phyloP scores from a whole-genome alignment of 83 land plant species.

The Diphasiastrum complanatum region DNA sequence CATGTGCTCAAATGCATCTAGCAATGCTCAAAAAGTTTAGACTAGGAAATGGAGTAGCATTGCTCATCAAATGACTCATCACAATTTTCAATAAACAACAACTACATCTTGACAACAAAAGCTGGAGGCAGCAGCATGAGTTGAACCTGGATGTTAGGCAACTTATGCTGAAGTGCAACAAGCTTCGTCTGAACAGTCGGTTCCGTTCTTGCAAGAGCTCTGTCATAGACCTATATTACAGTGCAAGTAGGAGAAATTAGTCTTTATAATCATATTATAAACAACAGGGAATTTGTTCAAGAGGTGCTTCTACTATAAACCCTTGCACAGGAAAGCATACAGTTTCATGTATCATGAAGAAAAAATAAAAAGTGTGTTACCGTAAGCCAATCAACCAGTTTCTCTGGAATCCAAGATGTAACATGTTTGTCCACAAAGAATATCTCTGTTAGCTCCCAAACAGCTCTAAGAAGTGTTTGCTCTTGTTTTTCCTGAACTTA shows the following conservation, averaged over 20 bases:
- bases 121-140: background rate
- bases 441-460: constrained; percentile 81
- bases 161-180: constrained; percentile 50
- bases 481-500: constrained; percentile 44
- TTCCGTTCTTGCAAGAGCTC: constrained; percentile 45
- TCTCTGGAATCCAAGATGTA: constrained; percentile 70
- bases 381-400: constrained; percentile 82
- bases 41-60: no score
- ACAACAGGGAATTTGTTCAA: background rate
- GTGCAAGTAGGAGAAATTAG: background rate
- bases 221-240: constrained; percentile 61
- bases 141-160: constrained; percentile 60
- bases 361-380: constrained; percentile 38
- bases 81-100: background rate
- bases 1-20: no score
- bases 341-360: background rate
- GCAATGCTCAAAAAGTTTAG: no score
- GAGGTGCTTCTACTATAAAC: no score
- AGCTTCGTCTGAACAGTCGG: constrained; percentile 57
- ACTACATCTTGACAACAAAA: no score
- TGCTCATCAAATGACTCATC: constrained; percentile 6
- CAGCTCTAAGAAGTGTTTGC: constrained; percentile 57
- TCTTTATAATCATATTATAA: background rate
- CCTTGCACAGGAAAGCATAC: no score
- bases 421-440: constrained; percentile 82